These are phyloP conservation scores for Penicillium cosmopolitanum DNA, from an alignment of 495 filamentous ascomycete species.

Conservation along the genomic window DNA sequence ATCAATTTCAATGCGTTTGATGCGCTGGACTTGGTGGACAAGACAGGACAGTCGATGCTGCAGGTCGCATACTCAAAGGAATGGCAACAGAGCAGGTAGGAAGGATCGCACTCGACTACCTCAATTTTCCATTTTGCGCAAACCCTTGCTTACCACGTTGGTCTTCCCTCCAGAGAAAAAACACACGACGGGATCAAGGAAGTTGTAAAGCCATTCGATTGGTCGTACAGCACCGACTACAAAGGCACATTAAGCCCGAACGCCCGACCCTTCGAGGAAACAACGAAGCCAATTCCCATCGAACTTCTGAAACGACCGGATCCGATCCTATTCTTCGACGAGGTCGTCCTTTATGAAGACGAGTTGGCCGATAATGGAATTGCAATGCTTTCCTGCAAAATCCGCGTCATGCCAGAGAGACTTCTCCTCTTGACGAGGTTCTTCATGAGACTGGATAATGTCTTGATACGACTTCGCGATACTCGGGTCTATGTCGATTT, in stretches of 20 bases:
- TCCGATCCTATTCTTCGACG: slow-evolving; percentile 93
- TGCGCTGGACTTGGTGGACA: slow-evolving; percentile 88
- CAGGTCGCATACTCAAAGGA: slow-evolving; percentile 89
- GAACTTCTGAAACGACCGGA: slow-evolving; percentile 82
- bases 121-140: not conserved
- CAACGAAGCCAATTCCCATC: slow-evolving; percentile 71
- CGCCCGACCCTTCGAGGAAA: slow-evolving; percentile 49
- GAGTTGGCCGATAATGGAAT: slow-evolving; percentile 98
- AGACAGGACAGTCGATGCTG: slow-evolving; percentile 87
- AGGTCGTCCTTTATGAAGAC: slow-evolving; percentile 94
- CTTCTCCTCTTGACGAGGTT: slow-evolving; percentile 84
- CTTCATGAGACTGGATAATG: slow-evolving; percentile 91
- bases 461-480: slow-evolving; percentile 83
- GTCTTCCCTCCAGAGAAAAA: slow-evolving; percentile 60
- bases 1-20: slow-evolving; percentile 83
- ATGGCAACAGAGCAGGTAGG: slow-evolving; percentile 82
- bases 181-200: slow-evolving; percentile 89
- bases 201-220: slow-evolving; percentile 94
- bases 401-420: slow-evolving; percentile 86
- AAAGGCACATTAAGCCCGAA: slow-evolving; percentile 60
- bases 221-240: slow-evolving; percentile 92
- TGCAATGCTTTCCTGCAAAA: slow-evolving; percentile 80
- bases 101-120: not conserved
- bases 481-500: slow-evolving; percentile 95
- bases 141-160: not conserved